Evolutionary conservation across 108 stramenopile species (phyloP), one percentile per base, ranked within the genome.

Genomic region (Skeletonema potamos): DNA sequence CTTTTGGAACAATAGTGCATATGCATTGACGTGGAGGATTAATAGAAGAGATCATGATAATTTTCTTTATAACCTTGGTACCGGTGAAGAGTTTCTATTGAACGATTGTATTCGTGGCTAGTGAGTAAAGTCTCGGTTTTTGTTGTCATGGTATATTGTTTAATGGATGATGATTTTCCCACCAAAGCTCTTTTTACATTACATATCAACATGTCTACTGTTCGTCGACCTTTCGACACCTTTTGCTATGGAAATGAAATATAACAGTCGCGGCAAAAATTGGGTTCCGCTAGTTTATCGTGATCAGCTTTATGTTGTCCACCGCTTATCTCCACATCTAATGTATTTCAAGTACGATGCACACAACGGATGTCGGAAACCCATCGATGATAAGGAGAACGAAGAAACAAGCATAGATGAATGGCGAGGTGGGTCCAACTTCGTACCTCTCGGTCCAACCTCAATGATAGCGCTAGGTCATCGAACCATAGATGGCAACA

Each of bases 241-340:
- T 32, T 32, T n/a, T n/a, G n/a, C n/a, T n/a, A n/a, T n/a, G n/a
- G n/a, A n/a, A n/a, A n/a, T n/a, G n/a, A n/a, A n/a, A n/a, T n/a
- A n/a, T n/a, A 12, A 18, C 1, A 54, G 51, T 5, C 62, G 3
- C 22, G 62, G 62, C 27, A 62, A 62, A 30, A 62, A 62, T 22
- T 62, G 62, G 62, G 30, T 62, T 10, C 62, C 62, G 32, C 30
- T 62, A 22, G 62, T 62, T 34, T 62, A 62, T 39, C 62, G 18
- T 22, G 62, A 62, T 4, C 27, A 30, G 20, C 20, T 62, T 5
- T 62, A 62, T 18, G 29, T 62, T 9, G 37, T 62, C 30, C 62
- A 62, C 30, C 27, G 62, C 27, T n/a, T 62, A 12, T 62, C 62
- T 29, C 62, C 62, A n/a, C 13, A 62, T 22, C 20, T 62, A 13